Conservation (phyloP, 192 early-diverging fungal genomes). For the Coemansia sp. region DNA sequence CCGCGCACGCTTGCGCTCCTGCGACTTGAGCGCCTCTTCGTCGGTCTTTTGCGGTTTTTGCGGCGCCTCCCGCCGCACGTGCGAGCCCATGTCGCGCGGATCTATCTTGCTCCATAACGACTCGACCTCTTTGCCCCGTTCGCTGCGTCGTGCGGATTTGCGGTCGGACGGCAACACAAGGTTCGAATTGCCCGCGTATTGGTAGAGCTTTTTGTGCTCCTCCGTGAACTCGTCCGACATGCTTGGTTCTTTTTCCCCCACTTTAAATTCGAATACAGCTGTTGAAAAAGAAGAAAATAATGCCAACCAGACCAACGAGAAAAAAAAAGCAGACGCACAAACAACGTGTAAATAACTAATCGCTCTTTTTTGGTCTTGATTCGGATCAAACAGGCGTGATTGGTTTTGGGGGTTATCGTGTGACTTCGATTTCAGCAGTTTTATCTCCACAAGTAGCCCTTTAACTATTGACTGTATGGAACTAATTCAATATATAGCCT, state of each 20-base stretch:
- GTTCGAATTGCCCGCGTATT: slow-evolving; percentile 92
- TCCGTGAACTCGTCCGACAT: slow-evolving; percentile 49
- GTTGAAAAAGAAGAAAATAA: neutral
- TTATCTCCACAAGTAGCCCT: too few species aligned
- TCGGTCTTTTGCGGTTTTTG: slow-evolving; percentile 57
- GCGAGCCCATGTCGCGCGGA: slow-evolving; percentile 79
- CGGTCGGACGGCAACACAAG: slow-evolving; percentile 92
- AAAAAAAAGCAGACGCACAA: neutral
- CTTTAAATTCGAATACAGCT: neutral
- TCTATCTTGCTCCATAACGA: slow-evolving; percentile 86
- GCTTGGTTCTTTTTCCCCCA: neutral
- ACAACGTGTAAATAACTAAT: neutral
- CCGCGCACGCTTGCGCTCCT: slow-evolving; percentile 13
- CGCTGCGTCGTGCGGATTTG: slow-evolving; percentile 75
- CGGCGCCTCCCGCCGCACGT: slow-evolving; percentile 66
- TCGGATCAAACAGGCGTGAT: neutral
- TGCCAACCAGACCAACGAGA: too few species aligned
- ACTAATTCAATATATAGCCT: too few species aligned
- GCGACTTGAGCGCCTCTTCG: slow-evolving; percentile 41
- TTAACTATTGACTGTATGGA: too few species aligned
- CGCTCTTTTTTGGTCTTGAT: neutral
- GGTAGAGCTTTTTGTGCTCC: slow-evolving; percentile 59
- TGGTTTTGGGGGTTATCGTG: neutral
- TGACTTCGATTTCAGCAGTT: too few species aligned
- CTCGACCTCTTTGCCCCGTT: slow-evolving; percentile 95